Percentiles rank a stretch among this genome's conserved stretches.
Conservation (phyloP, 352 stramenopile species). For the Globisporangium nagaii region DNA sequence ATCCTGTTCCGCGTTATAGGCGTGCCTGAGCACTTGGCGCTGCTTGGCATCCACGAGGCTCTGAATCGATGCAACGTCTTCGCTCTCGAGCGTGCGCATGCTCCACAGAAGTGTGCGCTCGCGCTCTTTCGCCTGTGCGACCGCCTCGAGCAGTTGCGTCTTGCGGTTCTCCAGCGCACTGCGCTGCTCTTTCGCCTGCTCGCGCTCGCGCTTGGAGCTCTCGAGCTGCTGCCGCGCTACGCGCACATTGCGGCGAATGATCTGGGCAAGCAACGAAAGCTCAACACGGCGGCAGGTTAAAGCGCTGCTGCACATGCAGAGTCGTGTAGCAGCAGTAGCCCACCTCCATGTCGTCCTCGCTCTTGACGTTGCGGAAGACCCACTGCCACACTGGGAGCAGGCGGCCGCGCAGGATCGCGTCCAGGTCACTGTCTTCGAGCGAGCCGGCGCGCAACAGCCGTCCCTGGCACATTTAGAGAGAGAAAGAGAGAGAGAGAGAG, state of each 20-base stretch:
- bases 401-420: constrained; percentile 29
- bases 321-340: neutral
- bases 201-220: constrained; percentile 28
- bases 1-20: constrained; percentile 20
- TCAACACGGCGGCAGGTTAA: no score
- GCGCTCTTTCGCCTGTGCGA: constrained; percentile 16
- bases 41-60: constrained; percentile 15
- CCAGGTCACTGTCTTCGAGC: constrained; percentile 37
- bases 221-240: constrained; percentile 24
- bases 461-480: constrained; percentile 22
- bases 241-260: constrained; percentile 27
- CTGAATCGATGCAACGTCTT: constrained; percentile 8
- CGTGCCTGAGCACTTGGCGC: constrained; percentile 23
- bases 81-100: constrained; percentile 22
- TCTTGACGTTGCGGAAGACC: constrained; percentile 33
- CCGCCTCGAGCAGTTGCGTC: constrained; percentile 16
- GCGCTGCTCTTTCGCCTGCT: constrained; percentile 16
- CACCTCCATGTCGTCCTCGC: constrained; percentile 30
- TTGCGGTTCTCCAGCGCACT: constrained; percentile 16
- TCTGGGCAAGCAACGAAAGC: no score
- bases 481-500: neutral
- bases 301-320: no score
- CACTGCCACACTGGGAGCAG: constrained; percentile 33
- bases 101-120: constrained; percentile 19
- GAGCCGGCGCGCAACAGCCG: constrained; percentile 19